These are phyloP conservation scores for Picea glauca DNA, from an alignment of 75 land plant genomes.

Conservation along the genomic window DNA sequence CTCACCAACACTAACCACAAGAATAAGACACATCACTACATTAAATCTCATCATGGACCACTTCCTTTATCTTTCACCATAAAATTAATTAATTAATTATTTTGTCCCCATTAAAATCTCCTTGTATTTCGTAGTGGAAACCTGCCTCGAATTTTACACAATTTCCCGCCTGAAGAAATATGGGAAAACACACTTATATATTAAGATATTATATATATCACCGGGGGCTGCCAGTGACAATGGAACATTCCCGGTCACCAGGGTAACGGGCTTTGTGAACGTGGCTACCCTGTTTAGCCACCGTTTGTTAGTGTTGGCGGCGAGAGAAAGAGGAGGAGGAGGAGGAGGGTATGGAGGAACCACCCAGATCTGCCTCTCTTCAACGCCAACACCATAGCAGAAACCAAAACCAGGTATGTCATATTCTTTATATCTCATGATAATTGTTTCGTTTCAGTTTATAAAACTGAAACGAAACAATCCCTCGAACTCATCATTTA, in stretches of 20 bases:
- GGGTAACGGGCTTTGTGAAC: not conserved
- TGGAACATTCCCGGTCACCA: constrained; percentile 6
- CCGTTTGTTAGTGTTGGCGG: constrained; percentile 3
- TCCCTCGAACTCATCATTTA: too few species aligned
- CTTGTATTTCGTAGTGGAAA: not conserved
- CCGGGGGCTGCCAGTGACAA: not conserved
- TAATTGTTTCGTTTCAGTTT: too few species aligned
- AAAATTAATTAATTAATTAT: too few species aligned
- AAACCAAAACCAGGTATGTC: too few species aligned
- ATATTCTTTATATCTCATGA: too few species aligned
- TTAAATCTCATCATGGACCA: not conserved
- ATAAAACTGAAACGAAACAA: too few species aligned
- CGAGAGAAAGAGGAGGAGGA: not conserved
- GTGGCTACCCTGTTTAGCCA: not conserved
- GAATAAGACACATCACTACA: not conserved
- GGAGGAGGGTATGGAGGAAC: not conserved
- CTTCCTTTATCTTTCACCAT: too few species aligned
- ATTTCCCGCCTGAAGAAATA: constrained; percentile 9
- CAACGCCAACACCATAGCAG: not conserved
- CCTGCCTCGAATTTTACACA: not conserved
- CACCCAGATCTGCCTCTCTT: not conserved
- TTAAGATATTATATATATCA: too few species aligned
- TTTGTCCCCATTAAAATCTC: not conserved
- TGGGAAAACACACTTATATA: not conserved
- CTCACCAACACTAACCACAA: not conserved